Base-by-base conservation (phyloP, 495 filamentous ascomycete genomes). In the Aspergillus panamensis region DNA sequence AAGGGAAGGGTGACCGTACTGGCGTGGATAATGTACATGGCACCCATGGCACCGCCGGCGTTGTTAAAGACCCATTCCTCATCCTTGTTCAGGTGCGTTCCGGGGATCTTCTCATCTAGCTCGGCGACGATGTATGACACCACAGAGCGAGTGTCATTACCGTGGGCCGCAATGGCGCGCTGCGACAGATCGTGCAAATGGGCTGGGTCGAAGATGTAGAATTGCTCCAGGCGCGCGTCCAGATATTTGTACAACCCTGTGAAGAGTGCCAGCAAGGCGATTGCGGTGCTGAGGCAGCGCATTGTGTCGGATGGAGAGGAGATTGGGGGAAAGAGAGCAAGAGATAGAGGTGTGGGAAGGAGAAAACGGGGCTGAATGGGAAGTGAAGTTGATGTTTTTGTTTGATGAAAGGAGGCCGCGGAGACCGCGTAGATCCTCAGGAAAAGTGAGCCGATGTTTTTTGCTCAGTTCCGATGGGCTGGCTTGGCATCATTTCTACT, bases 11-110 rank as follows among this genome's bases (percentile, higher is more conserved):
- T 10, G 33, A 42, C 47, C 21, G 60, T 66, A 87, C 86, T 89
- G 60, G 90, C 87, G 67, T 94, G 90, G 66, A 94, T 87, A 60
- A 94, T 87, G 64, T 90, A 90, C 90, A 94, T 93, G 61, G 83
- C 86, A 53, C 90, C 90, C 90, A 94, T 93, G 53, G 90, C 90
- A 57, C 87, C 88, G 61, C 87, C 87, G 58, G 88, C 88, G 58
- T 90, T 90, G 78, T 81, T 82, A 62, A 78, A 78, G 8, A 77
- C 75, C 76, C 76, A 79, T 62, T 79, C 76, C 66, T 79, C 69
- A 33, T 79, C 67, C 30, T 61, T 61, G 67, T 71, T 79, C 61
- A 79, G 56, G 61, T 77, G 65, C n/a, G 67, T 64, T 17, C 69
- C 52, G 35, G 68, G 69, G 19, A 74, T 61, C 63, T 73, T 76